Evolutionary conservation across 2,329 filamentous ascomycete species (phyloP).

Genomic region (Pseudocercospora crystallina): DNA sequence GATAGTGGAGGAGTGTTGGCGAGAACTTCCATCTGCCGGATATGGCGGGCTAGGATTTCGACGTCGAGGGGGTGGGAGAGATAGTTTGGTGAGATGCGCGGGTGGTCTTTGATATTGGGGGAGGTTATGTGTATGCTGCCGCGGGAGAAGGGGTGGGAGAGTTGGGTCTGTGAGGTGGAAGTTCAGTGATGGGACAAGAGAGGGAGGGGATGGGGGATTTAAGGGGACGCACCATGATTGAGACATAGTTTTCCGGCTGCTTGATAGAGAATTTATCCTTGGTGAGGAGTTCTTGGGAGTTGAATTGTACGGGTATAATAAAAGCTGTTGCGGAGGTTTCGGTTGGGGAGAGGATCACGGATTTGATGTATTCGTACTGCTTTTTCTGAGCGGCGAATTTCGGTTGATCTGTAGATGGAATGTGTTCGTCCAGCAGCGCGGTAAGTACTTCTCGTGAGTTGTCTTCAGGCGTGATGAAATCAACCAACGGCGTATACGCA

Average conservation of each 20-base stretch:
- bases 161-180: no score
- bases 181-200: no score
- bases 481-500: constrained; percentile 6
- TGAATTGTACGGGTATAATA: neutral
- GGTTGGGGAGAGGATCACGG: constrained; percentile 2
- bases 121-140: constrained; percentile 41
- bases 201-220: no score
- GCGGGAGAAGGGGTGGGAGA: constrained; percentile 50
- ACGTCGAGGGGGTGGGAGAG: constrained; percentile 51
- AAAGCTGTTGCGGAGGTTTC: neutral
- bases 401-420: neutral
- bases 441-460: neutral
- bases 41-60: constrained; percentile 15
- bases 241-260: constrained; percentile 48
- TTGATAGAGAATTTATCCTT: neutral
- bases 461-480: constrained; percentile 6
- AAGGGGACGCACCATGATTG: no score
- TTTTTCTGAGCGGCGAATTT: constrained; percentile 1
- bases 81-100: constrained; percentile 28
- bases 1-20: constrained; percentile 7
- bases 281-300: neutral
- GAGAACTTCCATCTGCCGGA: constrained; percentile 12
- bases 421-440: constrained; percentile 6
- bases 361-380: neutral
- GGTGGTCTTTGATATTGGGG: constrained; percentile 20